Base-by-base conservation (phyloP, 352 stramenopile species). In the Phytophthora macrochlamydospora region DNA sequence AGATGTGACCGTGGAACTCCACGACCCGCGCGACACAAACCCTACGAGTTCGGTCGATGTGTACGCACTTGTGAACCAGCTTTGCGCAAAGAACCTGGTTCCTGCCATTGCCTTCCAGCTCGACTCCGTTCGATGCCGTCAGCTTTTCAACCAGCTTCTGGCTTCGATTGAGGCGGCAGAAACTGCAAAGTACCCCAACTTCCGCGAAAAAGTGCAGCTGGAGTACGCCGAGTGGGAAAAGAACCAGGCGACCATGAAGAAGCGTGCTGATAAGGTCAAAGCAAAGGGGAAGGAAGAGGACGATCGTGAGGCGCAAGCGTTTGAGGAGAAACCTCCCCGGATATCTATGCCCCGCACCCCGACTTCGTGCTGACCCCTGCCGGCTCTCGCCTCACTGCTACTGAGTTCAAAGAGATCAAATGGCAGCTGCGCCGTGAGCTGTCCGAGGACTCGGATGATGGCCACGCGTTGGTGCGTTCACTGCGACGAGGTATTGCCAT, bases 401-500 rank as follows among this genome's bases (percentile, higher is more conserved):
- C 94, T 18, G 97, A 95, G 69, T 94, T 94, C 62, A 93, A 93
- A 59, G 84, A 93, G 63, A 96, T 96, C 49, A 92, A 91, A 59
- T 94, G 85, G 81, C 84, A 94, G 69, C 65, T 95, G n/a, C 83
- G 85, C 66, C 83, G 84, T 56, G 85, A 94, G 50, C 62, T 94
- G 8, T 94, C 87, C 5, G 87, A 93, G 48, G 85, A 90, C 24
- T 92, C 84, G 7, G 87, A 94, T 55, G 87, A 95, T 56, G 84
- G 85, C 40, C 87, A 95, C 62, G 79, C 86, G 7, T 69, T 95
- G 7, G 86, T 95, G 30, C 87, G 87, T 24, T 93, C 95, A 57
- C 81, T 99, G 35, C 93, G 96, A 68, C 93, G 97, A 77, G 97
- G 97, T 72, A 98, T 99, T 79, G 97, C 94, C 31, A 98, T 99